A percentile compares a stretch with the other conserved stretches of the same genome.
phyloP scores from a whole-genome alignment of 495 filamentous ascomycete genomes.

The Penicillium subrubescens region DNA sequence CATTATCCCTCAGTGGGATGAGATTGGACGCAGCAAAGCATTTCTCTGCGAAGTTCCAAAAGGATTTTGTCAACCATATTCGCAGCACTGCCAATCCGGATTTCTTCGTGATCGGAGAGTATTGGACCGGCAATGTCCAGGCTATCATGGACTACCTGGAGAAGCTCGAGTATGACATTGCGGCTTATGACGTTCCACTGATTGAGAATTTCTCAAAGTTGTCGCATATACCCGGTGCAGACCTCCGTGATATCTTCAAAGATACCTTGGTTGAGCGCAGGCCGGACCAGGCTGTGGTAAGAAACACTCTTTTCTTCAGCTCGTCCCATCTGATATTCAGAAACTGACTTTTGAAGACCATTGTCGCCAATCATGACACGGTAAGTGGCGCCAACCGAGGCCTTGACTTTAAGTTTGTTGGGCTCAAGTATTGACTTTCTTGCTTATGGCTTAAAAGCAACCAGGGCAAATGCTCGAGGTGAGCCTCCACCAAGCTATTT shows the following conservation, averaged over 20 bases:
- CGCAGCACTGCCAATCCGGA: conserved; percentile 49
- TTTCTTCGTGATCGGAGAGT: conserved; percentile 74
- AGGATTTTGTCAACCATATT: conserved; percentile 58
- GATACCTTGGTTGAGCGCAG: conserved; percentile 57
- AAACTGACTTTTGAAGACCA: conserved; percentile 31
- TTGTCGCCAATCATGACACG: conserved; percentile 43
- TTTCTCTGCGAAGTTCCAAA: conserved; percentile 65
- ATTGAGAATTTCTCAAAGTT: conserved; percentile 63
- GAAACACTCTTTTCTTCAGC: conserved; percentile 14
- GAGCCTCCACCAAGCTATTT: conserved; percentile 14
- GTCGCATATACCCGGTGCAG: conserved; percentile 51
- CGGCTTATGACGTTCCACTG: conserved; percentile 69
- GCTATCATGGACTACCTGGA: conserved; percentile 60
- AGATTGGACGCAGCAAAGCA: conserved; percentile 78
- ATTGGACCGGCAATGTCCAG: conserved; percentile 63
- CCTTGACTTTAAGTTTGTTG: neutral
- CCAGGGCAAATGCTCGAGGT: conserved; percentile 60
- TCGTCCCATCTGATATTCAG: conserved; percentile 5
- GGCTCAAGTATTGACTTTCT: neutral
- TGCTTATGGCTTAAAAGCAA: conserved; percentile 45
- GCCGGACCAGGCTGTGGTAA: conserved; percentile 66
- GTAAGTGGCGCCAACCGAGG: neutral
- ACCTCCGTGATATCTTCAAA: conserved; percentile 64
- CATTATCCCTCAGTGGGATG: conserved; percentile 64
- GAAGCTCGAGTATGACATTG: conserved; percentile 57